Evolutionary conservation across 371 early-diverging fungal genomes (phyloP), one percentile per base, ranked within the genome.

Genomic region (Mortierella sp.): DNA sequence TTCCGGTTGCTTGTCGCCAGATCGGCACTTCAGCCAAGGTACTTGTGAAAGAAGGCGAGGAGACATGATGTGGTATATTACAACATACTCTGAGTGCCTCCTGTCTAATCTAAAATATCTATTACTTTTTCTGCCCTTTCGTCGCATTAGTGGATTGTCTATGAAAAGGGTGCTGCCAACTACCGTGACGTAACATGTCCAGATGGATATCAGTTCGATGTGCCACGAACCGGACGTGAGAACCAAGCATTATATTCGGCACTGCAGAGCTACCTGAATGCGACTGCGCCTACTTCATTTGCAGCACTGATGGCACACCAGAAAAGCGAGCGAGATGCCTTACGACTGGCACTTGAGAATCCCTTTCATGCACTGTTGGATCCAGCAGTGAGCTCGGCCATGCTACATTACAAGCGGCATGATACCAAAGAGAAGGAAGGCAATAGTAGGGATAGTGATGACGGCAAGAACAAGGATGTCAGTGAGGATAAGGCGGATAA

Each of bases 121-220:
- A 14, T 41, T 55, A 11, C 17, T 17, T 15, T 17, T 31, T 49
- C 12, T 23, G 3, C 23, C 37, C 37, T 34, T 24, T 26, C 51
- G n/a, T 34, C 23, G 27, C 4, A 2, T 14, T 56, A 76, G 76
- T 76, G 76, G 76, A 50, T 76, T 6, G 56, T 76, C 5, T 42
- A 64, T 34, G 70, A 76, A 12, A 55, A 56, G 12, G 69, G 65
- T 6, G 50, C 76, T 12, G 50, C 39, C 14, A 76, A 76, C 50
- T 76, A 76, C 50, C 43, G 65, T 32, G 76, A 76, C 50, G 69
- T 69, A n/a, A 31, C 50, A 32, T 76, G 76, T 37, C 76, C 76
- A 0, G 56, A 47, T 0, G 70, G 65, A 2, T 76, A 69, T 44
- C 28, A 21, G 12, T 76, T 76, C 50, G 76, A 76, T 49, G 70